Evolutionary conservation across 1,284 basidiomycete genomes (phyloP).

Genomic region (Trametes versicolor): DNA sequence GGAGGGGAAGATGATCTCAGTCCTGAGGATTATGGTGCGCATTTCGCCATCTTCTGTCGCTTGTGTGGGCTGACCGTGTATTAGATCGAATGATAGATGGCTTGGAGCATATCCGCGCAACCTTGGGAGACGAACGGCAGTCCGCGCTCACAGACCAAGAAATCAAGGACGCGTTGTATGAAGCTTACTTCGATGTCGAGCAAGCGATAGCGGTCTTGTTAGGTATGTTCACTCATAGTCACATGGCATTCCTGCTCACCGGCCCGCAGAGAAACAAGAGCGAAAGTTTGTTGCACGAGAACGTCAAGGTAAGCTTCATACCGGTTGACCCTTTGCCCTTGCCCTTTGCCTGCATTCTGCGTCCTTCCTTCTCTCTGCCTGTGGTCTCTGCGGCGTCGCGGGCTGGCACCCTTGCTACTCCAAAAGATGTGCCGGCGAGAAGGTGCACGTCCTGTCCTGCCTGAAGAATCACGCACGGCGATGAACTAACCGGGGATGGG

Average conservation of each 20-base stretch:
- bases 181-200: conserved; percentile 89
- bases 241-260: neutral
- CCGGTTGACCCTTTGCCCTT: conserved; percentile 43
- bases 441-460: conserved; percentile 44
- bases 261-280: conserved; percentile 64
- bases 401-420: conserved; percentile 34
- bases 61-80: conserved; percentile 15
- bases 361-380: conserved; percentile 18
- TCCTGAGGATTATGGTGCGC: conserved; percentile 72
- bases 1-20: conserved; percentile 78
- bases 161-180: conserved; percentile 89
- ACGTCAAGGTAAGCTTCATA: conserved; percentile 82
- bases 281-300: conserved; percentile 65
- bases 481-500: conserved; percentile 27
- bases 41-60: neutral
- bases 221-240: conserved; percentile 54
- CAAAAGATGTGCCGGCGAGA: conserved; percentile 41
- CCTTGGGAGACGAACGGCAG: conserved; percentile 72
- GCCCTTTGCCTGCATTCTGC: conserved; percentile 42
- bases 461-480: conserved; percentile 22
- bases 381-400: conserved; percentile 32
- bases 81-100: conserved; percentile 80
- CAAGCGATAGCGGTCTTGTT: conserved; percentile 79
- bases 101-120: conserved; percentile 70
- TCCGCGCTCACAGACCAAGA: conserved; percentile 78